Base-by-base conservation (phyloP, 495 filamentous ascomycete genomes). In the Annulohypoxylon bovei region DNA sequence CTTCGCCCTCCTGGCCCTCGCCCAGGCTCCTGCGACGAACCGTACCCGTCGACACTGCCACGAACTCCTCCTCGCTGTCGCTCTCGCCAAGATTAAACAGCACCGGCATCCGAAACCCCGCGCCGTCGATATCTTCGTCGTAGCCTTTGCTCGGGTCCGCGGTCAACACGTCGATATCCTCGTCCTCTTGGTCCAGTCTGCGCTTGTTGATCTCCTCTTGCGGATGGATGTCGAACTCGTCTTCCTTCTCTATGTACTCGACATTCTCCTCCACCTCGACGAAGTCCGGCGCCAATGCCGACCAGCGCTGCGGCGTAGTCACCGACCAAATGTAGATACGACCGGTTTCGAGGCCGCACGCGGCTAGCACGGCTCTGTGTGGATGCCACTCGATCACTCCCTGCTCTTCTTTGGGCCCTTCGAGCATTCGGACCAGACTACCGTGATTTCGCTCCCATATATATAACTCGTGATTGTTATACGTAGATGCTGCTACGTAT, bases 341-440 rank as follows among this genome's bases (percentile, higher is more conserved):
- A 0, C 95, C 95, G 0, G 90, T 90, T 77, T 98, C 95, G 0
- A 97, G 84, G 8, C 95, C 96, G 65, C 92, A 93, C 20, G 94
- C 95, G 1, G 92, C 94, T 18, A 99, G 85, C 65, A 97, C 81
- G 1, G 95, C 93, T n/a, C 91, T 87, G 52, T 90, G 85, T 2
- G 95, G 96, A 77, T 99, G 95, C 95, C 95, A 99, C 84, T 99
- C 95, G 0, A 98, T 92, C 5, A 94, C 90, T 20, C 93, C 94
- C 32, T 97, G 87, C 76, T 99, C 95, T 79, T 99, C 95, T 65
- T 93, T 93, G 7, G 95, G 92, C 0, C 94, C 94, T 76, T 99
- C 95, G 16, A 98, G 83, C 81, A 99, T 98, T 79, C 96, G 95
- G 50, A 97, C 94, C 18, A 99, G 81, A 68, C 92, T 95, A n/a